phyloP scores from a whole-genome alignment of 2,329 filamentous ascomycete genomes.

The Ploettnerulaceae sp. region DNA sequence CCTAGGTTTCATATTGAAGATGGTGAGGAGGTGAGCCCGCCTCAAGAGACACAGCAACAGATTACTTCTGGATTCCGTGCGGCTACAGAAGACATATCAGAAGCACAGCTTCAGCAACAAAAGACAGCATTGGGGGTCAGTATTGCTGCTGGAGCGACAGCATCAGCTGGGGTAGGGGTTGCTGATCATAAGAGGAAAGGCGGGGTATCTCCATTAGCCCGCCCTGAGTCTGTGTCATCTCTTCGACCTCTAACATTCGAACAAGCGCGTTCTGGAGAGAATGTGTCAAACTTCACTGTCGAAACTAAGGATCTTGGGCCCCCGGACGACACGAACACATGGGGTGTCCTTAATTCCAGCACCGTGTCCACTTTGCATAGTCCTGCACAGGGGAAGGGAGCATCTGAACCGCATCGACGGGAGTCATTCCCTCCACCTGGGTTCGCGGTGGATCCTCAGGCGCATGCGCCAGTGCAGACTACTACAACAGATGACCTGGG shows the following conservation, averaged over 20 bases:
- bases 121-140: too few relatives aligned
- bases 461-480: background rate
- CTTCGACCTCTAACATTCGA: background rate
- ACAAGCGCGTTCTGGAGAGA: background rate
- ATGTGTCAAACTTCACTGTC: background rate
- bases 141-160: background rate
- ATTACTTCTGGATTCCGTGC: too few relatives aligned
- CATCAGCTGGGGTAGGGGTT: too few relatives aligned
- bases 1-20: slow-evolving; percentile 29
- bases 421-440: slow-evolving; percentile 3
- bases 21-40: slow-evolving; percentile 19
- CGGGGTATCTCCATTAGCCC: background rate
- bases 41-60: slow-evolving; percentile 7
- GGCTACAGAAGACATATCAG: too few relatives aligned
- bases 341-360: too few relatives aligned
- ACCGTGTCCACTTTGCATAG: too few relatives aligned
- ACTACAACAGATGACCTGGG: background rate
- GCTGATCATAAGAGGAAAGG: too few relatives aligned
- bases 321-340: slow-evolving; percentile 4
- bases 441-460: background rate
- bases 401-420: too few relatives aligned
- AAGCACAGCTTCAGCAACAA: too few relatives aligned
- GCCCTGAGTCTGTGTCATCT: too few relatives aligned
- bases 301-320: background rate
- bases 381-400: too few relatives aligned